Evolutionary conservation across 371 early-diverging fungal species (phyloP), one percentile per base, ranked within the genome.

Genomic region (Batkoa obscura): DNA sequence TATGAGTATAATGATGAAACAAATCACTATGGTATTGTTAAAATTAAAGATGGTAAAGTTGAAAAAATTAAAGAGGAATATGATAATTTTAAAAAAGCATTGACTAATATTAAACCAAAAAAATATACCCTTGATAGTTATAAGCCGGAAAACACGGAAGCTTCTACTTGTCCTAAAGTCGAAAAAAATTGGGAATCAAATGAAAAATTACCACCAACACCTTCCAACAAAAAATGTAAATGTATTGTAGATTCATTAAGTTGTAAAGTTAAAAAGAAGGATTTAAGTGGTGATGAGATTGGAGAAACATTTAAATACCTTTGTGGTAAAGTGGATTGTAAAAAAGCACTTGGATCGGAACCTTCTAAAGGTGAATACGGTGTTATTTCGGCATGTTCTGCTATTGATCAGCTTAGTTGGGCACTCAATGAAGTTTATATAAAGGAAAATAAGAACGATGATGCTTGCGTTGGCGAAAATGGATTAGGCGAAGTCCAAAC

Each of bases 1-100:
- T 88, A 86, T 62, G 86, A 85, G 62, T 88, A 79, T 75, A 70
- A 78, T 3, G 74, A 88, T 51, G 86, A 88, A 56, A 75, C 69
- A 60, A 88, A 86, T 65, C 62, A 78, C 53, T 88, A 85, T 64
- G 86, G 88, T 1, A 59, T 88, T 3, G 84, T 84, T 48, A 58
- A 52, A 59, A 2, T 67, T 64, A 57, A 67, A 13, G 23, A 23
- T 23, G 23, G 23, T 23, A 70, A n/a, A 50, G 65, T 42, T 55
- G 63, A 13, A 45, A 65, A 23, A 45, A 58, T 6, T 62, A 72
- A 0, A 49, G 58, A 0, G 8, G 49, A 48, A 8, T 48, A 31
- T 23, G 32, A 48, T 15, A 48, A 17, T 32, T 48, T 31, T 32
- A 48, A 48, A 48, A 9, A 48, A 31, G 31, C 17, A 48, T 8